Evolutionary conservation across 352 stramenopile genomes (phyloP), one percentile per base, ranked within the genome.

Genomic region (Pythium myriotylum): DNA sequence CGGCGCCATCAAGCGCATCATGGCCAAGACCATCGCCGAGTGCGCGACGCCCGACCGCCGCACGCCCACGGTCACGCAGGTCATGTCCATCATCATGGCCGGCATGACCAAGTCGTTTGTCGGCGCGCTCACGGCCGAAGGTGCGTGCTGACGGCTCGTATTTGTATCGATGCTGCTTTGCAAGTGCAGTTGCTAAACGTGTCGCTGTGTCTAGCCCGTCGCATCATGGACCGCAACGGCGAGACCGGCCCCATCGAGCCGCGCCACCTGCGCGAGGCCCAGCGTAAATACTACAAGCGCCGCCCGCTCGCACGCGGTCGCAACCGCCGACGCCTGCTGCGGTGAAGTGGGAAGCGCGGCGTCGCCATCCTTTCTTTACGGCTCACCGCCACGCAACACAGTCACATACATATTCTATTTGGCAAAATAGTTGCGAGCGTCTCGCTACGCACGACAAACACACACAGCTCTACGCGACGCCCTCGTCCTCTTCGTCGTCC

Each of bases 21-120:
- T 95, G 79, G 74, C 79, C 2, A 77, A 85, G 64, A 79, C 84
- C 32, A 90, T 93, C 49, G 80, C 88, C 37, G 79, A 89, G 61
- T 88, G 74, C 58, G 77, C 75, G 4, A 47, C 65, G 4, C 59
- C 71, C 17, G 84, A 93, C 60, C 84, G 75, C 58, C 82, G 58
- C 27, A 62, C 62, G 32, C 78, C 84, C 24, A 77, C 62, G 24
- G 84, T 93, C 37, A 92, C 81, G 50, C 87, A 93, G 56, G 82
- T 95, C 52, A 95, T 95, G 86, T 71, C 81, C 19, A 95, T 95
- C 47, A 82, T 92, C 63, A 93, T 95, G 84, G 84, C 80, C 8
- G 86, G 86, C n/a, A 91, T 95, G 77, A 85, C 82, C 26, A 95
- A 95, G 54, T 80, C 88, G 16, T 92, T 95, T 39, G 81, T 92